Percentiles rank a stretch among this genome's conserved stretches.
Conservation (phyloP, 805 yeast species). For the Wickerhamiella azyma region DNA sequence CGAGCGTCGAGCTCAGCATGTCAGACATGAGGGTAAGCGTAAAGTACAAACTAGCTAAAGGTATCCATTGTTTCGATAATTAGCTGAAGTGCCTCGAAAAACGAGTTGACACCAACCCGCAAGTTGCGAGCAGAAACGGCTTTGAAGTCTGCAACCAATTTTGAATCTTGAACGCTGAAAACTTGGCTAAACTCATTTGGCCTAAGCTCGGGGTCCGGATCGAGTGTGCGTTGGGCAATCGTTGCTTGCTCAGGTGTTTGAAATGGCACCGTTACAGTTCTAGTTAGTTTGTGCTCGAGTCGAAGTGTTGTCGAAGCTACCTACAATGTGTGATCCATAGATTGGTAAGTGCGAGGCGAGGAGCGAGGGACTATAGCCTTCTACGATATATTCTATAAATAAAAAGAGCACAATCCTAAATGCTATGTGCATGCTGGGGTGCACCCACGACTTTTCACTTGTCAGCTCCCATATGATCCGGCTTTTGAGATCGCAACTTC, state of each 20-base stretch:
- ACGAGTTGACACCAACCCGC: conserved; percentile 72
- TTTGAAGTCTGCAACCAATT: conserved; percentile 16
- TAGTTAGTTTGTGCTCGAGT: background rate
- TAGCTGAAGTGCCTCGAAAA: conserved; percentile 63
- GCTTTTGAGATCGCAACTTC: background rate
- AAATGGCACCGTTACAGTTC: conserved; percentile 43
- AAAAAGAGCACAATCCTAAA: too few species aligned
- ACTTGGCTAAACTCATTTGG: conserved; percentile 46
- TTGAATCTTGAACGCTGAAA: conserved; percentile 28
- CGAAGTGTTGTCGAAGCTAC: too few species aligned
- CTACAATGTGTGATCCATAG: background rate
- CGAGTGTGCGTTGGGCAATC: conserved; percentile 46
- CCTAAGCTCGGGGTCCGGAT: conserved; percentile 72
- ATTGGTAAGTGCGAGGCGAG: too few species aligned
- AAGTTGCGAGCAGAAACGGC: conserved; percentile 48
- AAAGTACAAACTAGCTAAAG: background rate
- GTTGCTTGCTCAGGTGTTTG: conserved; percentile 41
- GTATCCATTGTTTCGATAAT: conserved; percentile 67
- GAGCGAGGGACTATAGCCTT: too few species aligned
- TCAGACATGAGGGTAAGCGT: background rate
- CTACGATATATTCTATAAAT: too few species aligned
- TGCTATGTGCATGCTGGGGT: too few species aligned
- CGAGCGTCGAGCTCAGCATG: conserved; percentile 25
- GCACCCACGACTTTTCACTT: background rate
- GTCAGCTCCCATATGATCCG: background rate